Percentiles rank a stretch among this genome's conserved stretches.
These are phyloP conservation scores for Copromyces sp. DNA, from an alignment of 495 filamentous ascomycete genomes.

Conservation along the genomic window DNA sequence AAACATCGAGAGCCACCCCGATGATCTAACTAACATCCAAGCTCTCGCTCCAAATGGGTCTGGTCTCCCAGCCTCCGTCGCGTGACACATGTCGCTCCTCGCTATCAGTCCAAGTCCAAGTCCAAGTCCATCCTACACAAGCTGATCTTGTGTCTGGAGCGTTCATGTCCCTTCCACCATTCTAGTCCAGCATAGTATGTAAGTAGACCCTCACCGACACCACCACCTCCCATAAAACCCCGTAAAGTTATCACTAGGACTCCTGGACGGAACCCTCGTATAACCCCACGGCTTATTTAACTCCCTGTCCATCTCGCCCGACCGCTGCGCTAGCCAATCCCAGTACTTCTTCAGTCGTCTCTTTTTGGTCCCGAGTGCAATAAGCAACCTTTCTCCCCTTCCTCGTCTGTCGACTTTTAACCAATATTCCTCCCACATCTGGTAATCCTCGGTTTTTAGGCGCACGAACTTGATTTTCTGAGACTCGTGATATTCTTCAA, in stretches of 20 bases:
- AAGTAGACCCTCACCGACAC: background rate
- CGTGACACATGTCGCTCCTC: background rate
- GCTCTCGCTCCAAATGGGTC: background rate
- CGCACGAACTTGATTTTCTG: background rate
- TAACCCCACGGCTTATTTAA: background rate
- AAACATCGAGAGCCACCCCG: background rate
- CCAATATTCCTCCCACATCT: background rate
- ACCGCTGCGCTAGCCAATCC: background rate
- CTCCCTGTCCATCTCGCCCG: background rate
- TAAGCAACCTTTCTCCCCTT: background rate
- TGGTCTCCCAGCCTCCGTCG: background rate
- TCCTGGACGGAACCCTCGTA: background rate
- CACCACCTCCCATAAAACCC: background rate
- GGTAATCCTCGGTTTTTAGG: background rate
- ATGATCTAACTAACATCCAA: background rate
- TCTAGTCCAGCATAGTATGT: background rate
- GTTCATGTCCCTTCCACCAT: background rate
- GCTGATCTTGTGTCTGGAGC: background rate
- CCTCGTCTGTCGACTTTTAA: background rate
- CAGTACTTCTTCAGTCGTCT: background rate
- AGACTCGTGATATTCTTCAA: background rate
- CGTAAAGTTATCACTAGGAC: background rate
- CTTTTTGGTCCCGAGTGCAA: background rate
- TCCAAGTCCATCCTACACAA: background rate
- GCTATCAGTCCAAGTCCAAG: background rate